Conservation (phyloP, 768 basidiomycete species). For the Tulasnella sp. region DNA sequence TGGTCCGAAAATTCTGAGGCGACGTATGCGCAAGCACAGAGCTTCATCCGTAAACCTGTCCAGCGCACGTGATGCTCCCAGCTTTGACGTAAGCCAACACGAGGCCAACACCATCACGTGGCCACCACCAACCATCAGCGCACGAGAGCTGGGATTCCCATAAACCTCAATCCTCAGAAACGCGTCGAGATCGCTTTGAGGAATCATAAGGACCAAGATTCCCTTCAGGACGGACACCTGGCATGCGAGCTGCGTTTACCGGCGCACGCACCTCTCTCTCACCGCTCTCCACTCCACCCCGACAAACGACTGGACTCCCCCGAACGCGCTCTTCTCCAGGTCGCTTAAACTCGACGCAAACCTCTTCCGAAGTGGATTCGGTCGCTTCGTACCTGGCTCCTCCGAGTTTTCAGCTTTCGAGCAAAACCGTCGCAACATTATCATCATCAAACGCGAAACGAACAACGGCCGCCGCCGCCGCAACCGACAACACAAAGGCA, state of each 20-base stretch:
- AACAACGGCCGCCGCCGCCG: too few species aligned
- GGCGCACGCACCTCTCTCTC: not conserved
- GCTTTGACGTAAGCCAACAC: too few species aligned
- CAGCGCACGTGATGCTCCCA: not conserved
- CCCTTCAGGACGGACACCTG: not conserved
- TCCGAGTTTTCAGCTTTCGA: not conserved
- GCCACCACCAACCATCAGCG: not conserved
- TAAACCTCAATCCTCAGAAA: not conserved
- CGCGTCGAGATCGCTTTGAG: not conserved
- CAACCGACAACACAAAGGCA: not conserved
- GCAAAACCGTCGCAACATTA: not conserved
- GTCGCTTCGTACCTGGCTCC: not conserved
- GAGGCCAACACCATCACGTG: not conserved
- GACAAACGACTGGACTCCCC: not conserved
- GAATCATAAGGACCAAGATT: not conserved
- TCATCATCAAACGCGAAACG: too few species aligned
- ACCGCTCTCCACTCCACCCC: not conserved
- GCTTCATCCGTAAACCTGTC: not conserved
- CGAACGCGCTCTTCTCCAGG: not conserved
- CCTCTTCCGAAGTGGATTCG: not conserved
- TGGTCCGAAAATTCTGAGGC: not conserved
- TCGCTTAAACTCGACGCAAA: not conserved
- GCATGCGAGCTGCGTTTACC: not conserved
- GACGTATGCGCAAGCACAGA: too few species aligned
- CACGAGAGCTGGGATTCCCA: not conserved